Conservation (phyloP, 371 early-diverging fungal species). For the Mortierella sp. region DNA sequence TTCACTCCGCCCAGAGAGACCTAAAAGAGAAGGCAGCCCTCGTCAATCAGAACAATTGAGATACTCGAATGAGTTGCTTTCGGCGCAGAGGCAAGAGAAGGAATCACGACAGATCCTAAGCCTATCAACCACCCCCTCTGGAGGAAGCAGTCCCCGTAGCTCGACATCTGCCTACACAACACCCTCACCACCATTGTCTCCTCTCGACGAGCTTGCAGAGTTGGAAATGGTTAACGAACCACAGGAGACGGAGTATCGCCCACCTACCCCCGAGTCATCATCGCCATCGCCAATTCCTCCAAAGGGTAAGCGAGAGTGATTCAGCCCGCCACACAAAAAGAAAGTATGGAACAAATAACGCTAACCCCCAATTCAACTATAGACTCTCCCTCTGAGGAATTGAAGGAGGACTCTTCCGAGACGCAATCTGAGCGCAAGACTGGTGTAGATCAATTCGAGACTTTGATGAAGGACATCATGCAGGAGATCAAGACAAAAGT, state of each 20-base stretch:
- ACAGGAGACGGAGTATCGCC: constrained; percentile 16
- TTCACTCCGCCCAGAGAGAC: constrained; percentile 4
- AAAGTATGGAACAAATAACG: background rate
- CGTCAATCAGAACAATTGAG: background rate
- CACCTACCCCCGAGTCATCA: constrained; percentile 35
- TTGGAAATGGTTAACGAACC: background rate
- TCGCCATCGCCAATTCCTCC: constrained; percentile 27
- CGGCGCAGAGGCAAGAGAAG: background rate
- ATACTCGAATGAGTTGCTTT: background rate
- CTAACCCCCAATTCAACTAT: background rate
- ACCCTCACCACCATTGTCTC: constrained; percentile 44
- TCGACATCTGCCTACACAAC: constrained; percentile 22
- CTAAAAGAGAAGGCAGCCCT: background rate
- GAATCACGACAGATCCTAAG: constrained; percentile 1
- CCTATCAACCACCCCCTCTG: constrained; percentile 2
- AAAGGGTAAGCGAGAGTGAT: constrained; percentile 21
- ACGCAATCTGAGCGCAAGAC: constrained; percentile 16
- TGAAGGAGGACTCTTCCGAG: constrained; percentile 2
- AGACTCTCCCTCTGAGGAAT: background rate
- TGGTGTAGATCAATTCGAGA: constrained; percentile 59
- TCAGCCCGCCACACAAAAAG: background rate
- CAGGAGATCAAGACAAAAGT: constrained; percentile 59
- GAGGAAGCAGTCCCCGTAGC: constrained; percentile 9
- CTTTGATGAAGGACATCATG: constrained; percentile 69
- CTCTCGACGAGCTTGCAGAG: constrained; percentile 7